phyloP scores from a whole-genome alignment of 139 green algal genomes.

The Zygnema cylindricum region DNA sequence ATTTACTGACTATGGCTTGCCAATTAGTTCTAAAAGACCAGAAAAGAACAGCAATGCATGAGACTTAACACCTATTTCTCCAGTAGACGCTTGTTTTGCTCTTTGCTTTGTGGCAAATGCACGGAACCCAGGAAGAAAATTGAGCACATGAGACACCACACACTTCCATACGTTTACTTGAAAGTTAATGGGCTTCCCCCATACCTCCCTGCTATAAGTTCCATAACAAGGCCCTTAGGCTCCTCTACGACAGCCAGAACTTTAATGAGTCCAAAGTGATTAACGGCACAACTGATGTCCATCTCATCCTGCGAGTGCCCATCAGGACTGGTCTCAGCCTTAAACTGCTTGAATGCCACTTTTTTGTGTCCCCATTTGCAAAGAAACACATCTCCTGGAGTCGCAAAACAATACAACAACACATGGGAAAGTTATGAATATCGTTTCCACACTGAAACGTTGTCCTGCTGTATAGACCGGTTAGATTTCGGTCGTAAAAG shows the following conservation, averaged over 20 bases:
- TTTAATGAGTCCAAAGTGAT: slow-evolving; percentile 74
- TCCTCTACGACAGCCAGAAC: slow-evolving; percentile 66
- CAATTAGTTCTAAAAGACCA: not conserved
- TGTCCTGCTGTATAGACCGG: too few relatives aligned
- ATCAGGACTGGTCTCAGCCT: slow-evolving; percentile 63
- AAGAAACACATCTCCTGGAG: slow-evolving; percentile 51
- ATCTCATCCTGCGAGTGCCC: slow-evolving; percentile 78
- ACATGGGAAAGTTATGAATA: too few relatives aligned
- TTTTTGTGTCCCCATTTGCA: slow-evolving; percentile 55
- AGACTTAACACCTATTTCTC: too few relatives aligned
- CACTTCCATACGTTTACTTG: too few relatives aligned
- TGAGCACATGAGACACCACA: too few relatives aligned
- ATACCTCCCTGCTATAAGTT: slow-evolving; percentile 66
- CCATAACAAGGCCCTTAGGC: slow-evolving; percentile 65
- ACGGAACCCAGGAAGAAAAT: too few relatives aligned
- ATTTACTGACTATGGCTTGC: not conserved
- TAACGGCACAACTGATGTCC: slow-evolving; percentile 67
- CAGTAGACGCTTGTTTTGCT: too few relatives aligned
- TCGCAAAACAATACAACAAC: too few relatives aligned
- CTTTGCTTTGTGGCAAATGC: too few relatives aligned
- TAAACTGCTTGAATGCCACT: slow-evolving; percentile 83
- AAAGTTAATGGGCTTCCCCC: not conserved
- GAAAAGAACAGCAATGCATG: too few relatives aligned
- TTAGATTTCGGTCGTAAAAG: too few relatives aligned
- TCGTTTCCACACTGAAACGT: too few relatives aligned